Evolutionary conservation across 2,329 filamentous ascomycete species (phyloP).

Genomic region (Cercospora sp.): DNA sequence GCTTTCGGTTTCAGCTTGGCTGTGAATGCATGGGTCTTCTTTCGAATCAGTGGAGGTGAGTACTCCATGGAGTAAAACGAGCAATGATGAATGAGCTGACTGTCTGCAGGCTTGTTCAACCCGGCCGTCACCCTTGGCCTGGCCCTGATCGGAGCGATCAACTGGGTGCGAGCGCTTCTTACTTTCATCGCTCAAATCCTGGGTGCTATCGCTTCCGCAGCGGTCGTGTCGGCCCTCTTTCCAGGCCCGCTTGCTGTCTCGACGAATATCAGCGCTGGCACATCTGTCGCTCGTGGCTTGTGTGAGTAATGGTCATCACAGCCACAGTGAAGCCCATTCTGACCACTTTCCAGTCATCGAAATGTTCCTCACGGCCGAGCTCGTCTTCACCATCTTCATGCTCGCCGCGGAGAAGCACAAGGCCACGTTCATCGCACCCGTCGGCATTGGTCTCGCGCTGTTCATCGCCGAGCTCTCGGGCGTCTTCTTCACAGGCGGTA

Average conservation of each 20-base stretch:
- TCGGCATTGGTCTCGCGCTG: conserved; percentile 44
- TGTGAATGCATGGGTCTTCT: conserved; percentile 50
- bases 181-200: conserved; percentile 50
- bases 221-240: conserved; percentile 47
- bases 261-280: conserved; percentile 46
- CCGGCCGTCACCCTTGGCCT: conserved; percentile 51
- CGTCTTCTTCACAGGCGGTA: conserved; percentile 44
- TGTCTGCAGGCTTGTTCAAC: conserved; percentile 37
- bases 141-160: conserved; percentile 50
- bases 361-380: conserved; percentile 52
- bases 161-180: conserved; percentile 46
- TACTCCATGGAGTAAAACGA: no score
- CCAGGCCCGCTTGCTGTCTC: conserved; percentile 49
- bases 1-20: conserved; percentile 47
- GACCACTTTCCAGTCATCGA: conserved; percentile 41
- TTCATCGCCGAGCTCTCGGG: conserved; percentile 50
- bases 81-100: neutral
- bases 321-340: no score
- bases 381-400: conserved; percentile 53
- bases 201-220: conserved; percentile 49
- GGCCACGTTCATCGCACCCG: conserved; percentile 43
- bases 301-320: conserved; percentile 29
- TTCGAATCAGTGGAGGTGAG: conserved; percentile 44
- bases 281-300: conserved; percentile 47
- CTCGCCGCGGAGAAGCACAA: conserved; percentile 47